Evolutionary conservation across 768 basidiomycete species (phyloP), one percentile per base, ranked within the genome.

Genomic region (Trametes gibbosa): DNA sequence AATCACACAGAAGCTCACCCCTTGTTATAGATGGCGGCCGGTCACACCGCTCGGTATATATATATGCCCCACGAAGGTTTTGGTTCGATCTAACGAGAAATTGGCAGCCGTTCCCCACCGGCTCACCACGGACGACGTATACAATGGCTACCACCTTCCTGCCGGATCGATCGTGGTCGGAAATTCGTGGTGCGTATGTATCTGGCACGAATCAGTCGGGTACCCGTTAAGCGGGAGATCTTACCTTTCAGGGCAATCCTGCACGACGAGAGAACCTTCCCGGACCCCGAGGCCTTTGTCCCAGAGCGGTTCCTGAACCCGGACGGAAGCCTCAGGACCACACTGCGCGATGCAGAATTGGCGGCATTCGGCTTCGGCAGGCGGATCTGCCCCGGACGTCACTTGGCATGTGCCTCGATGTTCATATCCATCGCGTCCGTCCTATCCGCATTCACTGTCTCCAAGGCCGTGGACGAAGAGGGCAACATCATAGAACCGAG

Each of bases 361-460:
- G 57, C 62, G 3, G 60, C 62, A 21, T 66, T 66, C 52, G 65
- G 65, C 23, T 63, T 61, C 40, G 65, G 65, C 2, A 54, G 65
- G 59, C 63, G 71, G 25, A 64, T 68, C 21, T 72, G 71, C 56
- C 69, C 71, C 13, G 71, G 71, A 13, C 58, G 65, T 43, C 59
- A 69, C 45, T 40, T 72, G 2, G 70, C 70, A 1, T 49, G 53
- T 34, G 56, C 62, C 13, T 63, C 64, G n/a, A 53, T 70, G 3
- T 73, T 58, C 61, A 65, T 69, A 29, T 62, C 65, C 17, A 63
- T 69, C 35, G 65, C 67, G 5, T 68, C 62, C 21, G 46, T 69
- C 12, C 55, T 73, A n/a, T 53, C 66, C 10, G 57, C 65, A 1
- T 71, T 72, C 56, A 53, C 65, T 27, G 58, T 73, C 17, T 41